These are phyloP conservation scores for Puya raimondii DNA, from an alignment of 176 grass and related monocot species.

Conservation along the genomic window DNA sequence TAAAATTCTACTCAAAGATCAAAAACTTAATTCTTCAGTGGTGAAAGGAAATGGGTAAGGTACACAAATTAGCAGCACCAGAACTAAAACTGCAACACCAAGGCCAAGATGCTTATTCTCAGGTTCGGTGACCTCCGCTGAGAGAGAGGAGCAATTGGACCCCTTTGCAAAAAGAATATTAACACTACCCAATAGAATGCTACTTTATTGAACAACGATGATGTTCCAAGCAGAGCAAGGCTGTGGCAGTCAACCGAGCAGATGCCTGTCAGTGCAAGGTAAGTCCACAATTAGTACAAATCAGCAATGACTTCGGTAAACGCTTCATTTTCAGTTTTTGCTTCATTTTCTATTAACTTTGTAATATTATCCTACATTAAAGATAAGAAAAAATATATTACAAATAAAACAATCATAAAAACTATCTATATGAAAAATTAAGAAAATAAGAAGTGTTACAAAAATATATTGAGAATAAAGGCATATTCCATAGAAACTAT, in stretches of 20 bases:
- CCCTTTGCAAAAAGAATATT: slow-evolving; percentile 91
- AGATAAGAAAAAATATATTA: no score
- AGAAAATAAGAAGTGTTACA: no score
- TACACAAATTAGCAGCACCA: slow-evolving; percentile 63
- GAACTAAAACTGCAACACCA: slow-evolving; percentile 48
- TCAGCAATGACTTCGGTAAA: neutral
- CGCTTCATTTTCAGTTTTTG: no score
- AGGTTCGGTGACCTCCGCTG: slow-evolving; percentile 75
- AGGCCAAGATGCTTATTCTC: slow-evolving; percentile 44
- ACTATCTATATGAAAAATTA: no score
- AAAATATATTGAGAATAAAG: no score
- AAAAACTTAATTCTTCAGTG: slow-evolving; percentile 41
- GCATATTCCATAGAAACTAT: no score
- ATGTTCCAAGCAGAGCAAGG: slow-evolving; percentile 62
- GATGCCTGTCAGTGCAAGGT: slow-evolving; percentile 41
- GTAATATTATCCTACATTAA: no score
- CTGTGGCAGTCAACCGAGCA: slow-evolving; percentile 33
- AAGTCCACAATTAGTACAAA: neutral
- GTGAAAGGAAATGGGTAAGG: slow-evolving; percentile 89
- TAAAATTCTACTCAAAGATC: slow-evolving; percentile 29
- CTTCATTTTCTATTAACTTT: no score
- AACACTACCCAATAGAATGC: slow-evolving; percentile 84
- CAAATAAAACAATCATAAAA: no score
- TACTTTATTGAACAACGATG: slow-evolving; percentile 65
- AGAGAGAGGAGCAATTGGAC: slow-evolving; percentile 71